Percentiles rank a stretch among this genome's conserved stretches.
Conservation (phyloP, 768 basidiomycete genomes). For the Tulasnella sp. region DNA sequence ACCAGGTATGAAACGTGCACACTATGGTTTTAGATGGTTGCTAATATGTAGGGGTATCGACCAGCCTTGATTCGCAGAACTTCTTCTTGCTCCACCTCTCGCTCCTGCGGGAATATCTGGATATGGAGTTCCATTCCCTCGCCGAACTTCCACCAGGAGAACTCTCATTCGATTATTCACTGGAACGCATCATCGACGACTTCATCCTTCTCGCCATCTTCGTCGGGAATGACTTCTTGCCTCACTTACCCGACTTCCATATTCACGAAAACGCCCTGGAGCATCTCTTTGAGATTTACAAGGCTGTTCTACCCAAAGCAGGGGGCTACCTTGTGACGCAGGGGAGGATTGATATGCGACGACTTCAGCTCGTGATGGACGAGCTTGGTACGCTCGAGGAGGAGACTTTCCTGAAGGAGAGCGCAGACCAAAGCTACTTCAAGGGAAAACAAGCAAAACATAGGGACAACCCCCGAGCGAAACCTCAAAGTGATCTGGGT, state of each 20-base stretch:
- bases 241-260: constrained; percentile 91
- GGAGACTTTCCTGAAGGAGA: constrained; percentile 88
- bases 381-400: constrained; percentile 84
- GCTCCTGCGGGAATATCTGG: constrained; percentile 92
- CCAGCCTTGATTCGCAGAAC: constrained; percentile 64
- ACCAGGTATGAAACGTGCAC: constrained; percentile 36
- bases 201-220: constrained; percentile 96
- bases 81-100: constrained; percentile 95
- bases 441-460: constrained; percentile 86
- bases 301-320: constrained; percentile 66
- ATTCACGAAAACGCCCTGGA: constrained; percentile 97
- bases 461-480: constrained; percentile 53
- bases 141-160: constrained; percentile 44
- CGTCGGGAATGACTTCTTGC: constrained; percentile 95
- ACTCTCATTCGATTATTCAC: constrained; percentile 72
- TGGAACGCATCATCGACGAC: constrained; percentile 96
- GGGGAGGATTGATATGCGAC: constrained; percentile 68
- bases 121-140: constrained; percentile 74
- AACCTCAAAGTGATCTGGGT: constrained; percentile 59
- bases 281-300: constrained; percentile 89
- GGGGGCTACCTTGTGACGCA: constrained; percentile 91
- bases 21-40: neutral
- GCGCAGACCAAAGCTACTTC: constrained; percentile 83
- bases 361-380: constrained; percentile 80
- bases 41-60: neutral